Conservation (phyloP, 176 grass and related monocot species). For the Otatea glauca region DNA sequence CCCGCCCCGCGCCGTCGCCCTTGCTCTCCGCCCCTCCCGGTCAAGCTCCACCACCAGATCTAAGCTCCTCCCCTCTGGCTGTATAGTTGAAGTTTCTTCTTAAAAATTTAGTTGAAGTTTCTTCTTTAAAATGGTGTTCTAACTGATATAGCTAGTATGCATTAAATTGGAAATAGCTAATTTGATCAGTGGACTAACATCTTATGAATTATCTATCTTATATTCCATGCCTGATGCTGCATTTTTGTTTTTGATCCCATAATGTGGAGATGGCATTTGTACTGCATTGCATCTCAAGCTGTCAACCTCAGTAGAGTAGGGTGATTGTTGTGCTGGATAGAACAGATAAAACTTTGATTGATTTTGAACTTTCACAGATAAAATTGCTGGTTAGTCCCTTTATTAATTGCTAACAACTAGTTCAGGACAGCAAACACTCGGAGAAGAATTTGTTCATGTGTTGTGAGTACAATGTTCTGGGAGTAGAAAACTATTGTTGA, state of each 20-base stretch:
- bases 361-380: slow-evolving; percentile 66
- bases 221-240: not conserved
- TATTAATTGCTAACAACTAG: slow-evolving; percentile 97
- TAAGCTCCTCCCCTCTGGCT: too few species aligned
- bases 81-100: too few species aligned
- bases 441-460: slow-evolving; percentile 64
- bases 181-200: not conserved
- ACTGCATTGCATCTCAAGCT: not conserved
- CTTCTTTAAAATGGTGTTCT: too few species aligned
- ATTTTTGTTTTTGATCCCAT: too few species aligned
- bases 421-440: slow-evolving; percentile 93
- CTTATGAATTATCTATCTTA: not conserved
- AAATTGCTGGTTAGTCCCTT: slow-evolving; percentile 92
- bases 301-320: not conserved
- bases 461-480: not conserved
- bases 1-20: too few species aligned
- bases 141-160: not conserved
- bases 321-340: slow-evolving; percentile 12
- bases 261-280: not conserved
- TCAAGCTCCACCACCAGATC: too few species aligned
- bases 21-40: too few species aligned
- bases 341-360: slow-evolving; percentile 13
- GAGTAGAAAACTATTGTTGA: not conserved
- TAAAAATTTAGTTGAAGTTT: too few species aligned
- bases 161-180: slow-evolving; percentile 14